Percentiles rank a stretch among this genome's conserved stretches.
Conservation (phyloP, 495 filamentous ascomycete genomes). For the Talaromyces liani region DNA sequence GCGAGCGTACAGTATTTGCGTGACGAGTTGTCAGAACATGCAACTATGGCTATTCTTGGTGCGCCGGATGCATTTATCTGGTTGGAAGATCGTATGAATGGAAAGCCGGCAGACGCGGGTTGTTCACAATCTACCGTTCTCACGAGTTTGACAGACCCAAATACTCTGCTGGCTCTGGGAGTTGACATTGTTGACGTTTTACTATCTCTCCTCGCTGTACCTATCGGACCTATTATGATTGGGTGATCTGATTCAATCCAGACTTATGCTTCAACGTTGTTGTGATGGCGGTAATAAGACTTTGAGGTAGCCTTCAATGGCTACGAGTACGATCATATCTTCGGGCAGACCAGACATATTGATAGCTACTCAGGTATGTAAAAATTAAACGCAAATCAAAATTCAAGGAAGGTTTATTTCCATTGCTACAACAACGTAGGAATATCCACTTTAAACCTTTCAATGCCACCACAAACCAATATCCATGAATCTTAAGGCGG, state of each 20-base stretch:
- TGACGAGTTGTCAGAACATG: conserved; percentile 15
- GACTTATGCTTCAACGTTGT: neutral
- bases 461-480: neutral
- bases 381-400: neutral
- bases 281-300: neutral
- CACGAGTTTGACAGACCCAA: conserved; percentile 12
- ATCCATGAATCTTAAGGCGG: neutral
- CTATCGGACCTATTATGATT: conserved; percentile 5
- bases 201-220: neutral
- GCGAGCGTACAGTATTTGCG: conserved; percentile 14
- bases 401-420: neutral
- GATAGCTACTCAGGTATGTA: neutral
- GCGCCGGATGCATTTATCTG: conserved; percentile 18
- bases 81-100: conserved; percentile 18
- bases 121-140: conserved; percentile 13
- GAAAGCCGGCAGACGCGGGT: conserved; percentile 7
- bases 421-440: neutral
- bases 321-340: neutral
- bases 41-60: conserved; percentile 10
- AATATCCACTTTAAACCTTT: neutral
- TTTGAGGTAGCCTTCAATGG: neutral
- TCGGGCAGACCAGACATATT: neutral
- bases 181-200: conserved; percentile 3
- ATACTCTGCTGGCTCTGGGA: conserved; percentile 10
- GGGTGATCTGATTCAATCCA: neutral